Base-by-base conservation (phyloP, 768 basidiomycete species). In the Astraeus odoratus region DNA sequence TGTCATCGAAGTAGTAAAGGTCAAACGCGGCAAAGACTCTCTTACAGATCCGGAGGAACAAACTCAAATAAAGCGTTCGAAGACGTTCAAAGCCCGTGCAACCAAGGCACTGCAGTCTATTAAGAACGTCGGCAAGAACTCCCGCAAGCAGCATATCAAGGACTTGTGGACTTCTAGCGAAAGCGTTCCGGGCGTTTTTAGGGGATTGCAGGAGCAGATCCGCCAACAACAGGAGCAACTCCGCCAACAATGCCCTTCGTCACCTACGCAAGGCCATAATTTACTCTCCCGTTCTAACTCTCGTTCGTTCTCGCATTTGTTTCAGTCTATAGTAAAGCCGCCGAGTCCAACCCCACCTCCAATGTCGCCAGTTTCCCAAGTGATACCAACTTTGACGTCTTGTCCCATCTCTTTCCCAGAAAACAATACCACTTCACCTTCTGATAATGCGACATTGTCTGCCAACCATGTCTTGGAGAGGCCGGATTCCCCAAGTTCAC, bases 1-100 rank as follows among this genome's bases (percentile, higher is more conserved):
- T 52, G 71, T 81, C 27, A 63, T 80, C 12, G 80, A 83, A 56
- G 74, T 82, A 24, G 67, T 82, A 30, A 80, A 77, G 55, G 72
- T 82, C 46, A 67, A 72, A 51, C 72, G 78, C 29, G 35, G 35
- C 33, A 58, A 61, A 39, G 60, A 60, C 16, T 41, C 44, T 39
- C 23, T 40, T 9, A 20, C 40, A 8, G 64, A 64, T 16, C 46
- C 25, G 22, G 59, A 60, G 48, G 59, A 57, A 38, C 57, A 57
- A 8, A 31, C 23, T 37, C 53, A 56, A 9, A 38, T 39, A 2
- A 67, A 68, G 53, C 58, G 62, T 27, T 59, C 71, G 36, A 70
- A 62, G 51, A 73, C 73, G 5, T 61, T 78, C 47, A 72, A 59
- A 49, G 64, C 64, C 24, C 69, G 73, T 41, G 76, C 77, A 5